These are phyloP conservation scores for Podaxis carcinomalis DNA, from an alignment of 768 basidiomycete species.

Conservation along the genomic window DNA sequence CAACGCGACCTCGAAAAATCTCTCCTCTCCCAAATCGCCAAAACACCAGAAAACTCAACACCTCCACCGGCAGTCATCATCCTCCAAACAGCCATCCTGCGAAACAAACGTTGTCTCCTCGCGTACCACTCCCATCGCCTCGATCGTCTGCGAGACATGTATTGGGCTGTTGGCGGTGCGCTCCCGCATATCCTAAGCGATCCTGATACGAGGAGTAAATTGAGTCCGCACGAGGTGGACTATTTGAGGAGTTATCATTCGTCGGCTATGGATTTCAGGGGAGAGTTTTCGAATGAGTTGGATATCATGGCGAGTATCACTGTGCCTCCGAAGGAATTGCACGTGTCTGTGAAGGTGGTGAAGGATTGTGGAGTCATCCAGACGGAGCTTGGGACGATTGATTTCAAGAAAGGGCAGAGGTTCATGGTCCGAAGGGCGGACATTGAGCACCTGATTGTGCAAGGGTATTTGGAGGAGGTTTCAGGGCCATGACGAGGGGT, in stretches of 20 bases:
- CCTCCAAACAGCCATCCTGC: conserved; percentile 82
- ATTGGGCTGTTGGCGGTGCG: conserved; percentile 87
- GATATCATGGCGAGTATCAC: conserved; percentile 84
- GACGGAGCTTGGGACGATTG: conserved; percentile 86
- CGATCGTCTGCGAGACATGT: conserved; percentile 79
- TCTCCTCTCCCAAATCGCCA: conserved; percentile 33
- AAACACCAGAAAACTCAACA: conserved; percentile 18
- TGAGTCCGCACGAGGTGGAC: conserved; percentile 49
- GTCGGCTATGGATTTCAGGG: conserved; percentile 79
- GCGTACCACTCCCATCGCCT: conserved; percentile 89
- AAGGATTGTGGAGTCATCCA: conserved; percentile 89
- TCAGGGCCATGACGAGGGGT: conserved; percentile 19
- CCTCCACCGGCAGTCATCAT: conserved; percentile 69
- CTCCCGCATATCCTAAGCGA: conserved; percentile 76
- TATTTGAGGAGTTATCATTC: conserved; percentile 79
- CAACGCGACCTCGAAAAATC: conserved; percentile 81
- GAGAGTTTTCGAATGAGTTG: conserved; percentile 79
- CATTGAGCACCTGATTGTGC: conserved; percentile 91
- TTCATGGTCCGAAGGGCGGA: conserved; percentile 86
- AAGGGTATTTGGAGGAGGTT: conserved; percentile 90
- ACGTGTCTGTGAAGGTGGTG: conserved; percentile 83
- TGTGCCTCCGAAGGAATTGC: conserved; percentile 83
- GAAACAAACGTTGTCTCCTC: conserved; percentile 94
- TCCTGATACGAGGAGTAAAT: conserved; percentile 62
- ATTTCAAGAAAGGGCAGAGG: conserved; percentile 86